phyloP scores from a whole-genome alignment of 352 stramenopile species.

The Phytophthora multivora region DNA sequence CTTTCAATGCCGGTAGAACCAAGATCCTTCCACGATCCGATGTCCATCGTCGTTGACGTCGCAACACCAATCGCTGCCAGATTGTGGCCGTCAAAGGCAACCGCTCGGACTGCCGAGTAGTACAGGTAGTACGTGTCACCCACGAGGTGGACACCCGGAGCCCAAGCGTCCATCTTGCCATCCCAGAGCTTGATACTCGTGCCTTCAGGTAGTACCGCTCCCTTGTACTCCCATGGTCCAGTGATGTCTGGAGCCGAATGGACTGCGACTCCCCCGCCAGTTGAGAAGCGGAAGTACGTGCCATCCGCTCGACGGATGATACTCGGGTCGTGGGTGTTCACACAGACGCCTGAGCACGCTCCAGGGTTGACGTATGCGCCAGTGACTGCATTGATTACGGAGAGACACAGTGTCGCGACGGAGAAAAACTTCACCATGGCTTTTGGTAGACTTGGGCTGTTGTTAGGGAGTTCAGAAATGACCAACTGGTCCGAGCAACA shows the following conservation, averaged over 20 bases:
- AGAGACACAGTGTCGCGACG: background rate
- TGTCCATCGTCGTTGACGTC: constrained; percentile 24
- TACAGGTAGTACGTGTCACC: constrained; percentile 35
- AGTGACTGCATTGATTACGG: constrained; percentile 2
- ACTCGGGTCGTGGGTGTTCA: constrained; percentile 33
- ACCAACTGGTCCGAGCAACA: background rate
- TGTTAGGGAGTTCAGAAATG: background rate
- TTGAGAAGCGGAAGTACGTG: constrained; percentile 39
- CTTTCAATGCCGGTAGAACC: constrained; percentile 19
- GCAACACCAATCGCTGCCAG: constrained; percentile 22
- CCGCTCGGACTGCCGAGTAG: constrained; percentile 21
- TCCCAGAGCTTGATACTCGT: constrained; percentile 36
- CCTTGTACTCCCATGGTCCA: constrained; percentile 30
- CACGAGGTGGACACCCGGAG: constrained; percentile 25
- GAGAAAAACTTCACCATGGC: constrained; percentile 7
- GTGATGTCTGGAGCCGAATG: constrained; percentile 18
- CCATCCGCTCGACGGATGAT: constrained; percentile 30
- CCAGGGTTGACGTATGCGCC: constrained; percentile 15
- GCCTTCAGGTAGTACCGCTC: constrained; percentile 24
- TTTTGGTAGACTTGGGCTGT: background rate
- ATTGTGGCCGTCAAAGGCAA: constrained; percentile 26
- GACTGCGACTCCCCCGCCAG: constrained; percentile 20
- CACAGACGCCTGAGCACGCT: constrained; percentile 17
- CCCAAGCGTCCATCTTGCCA: constrained; percentile 27
- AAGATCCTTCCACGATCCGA: constrained; percentile 28